phyloP scores from a whole-genome alignment of 1,139 yeast genomes.

The Hansenula sp. region DNA sequence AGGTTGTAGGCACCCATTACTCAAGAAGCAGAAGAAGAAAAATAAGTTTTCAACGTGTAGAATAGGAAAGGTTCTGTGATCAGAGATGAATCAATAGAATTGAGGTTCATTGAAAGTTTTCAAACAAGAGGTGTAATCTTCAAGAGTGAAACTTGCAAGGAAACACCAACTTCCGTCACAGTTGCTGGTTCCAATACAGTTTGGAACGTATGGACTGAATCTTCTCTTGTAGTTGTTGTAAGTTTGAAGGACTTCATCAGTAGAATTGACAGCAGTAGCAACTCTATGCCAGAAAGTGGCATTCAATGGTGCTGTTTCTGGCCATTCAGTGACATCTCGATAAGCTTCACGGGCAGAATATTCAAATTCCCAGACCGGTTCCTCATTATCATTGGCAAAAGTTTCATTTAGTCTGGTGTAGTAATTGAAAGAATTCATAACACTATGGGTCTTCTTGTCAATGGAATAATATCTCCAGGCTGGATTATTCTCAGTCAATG shows the following conservation, averaged over 20 bases:
- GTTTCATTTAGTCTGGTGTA: constrained; percentile 52
- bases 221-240: constrained; percentile 48
- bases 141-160: constrained; percentile 15
- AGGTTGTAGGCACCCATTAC: too few relatives aligned
- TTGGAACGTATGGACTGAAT: constrained; percentile 45
- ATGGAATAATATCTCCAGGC: constrained; percentile 72
- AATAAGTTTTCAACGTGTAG: too few relatives aligned
- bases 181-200: constrained; percentile 36
- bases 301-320: constrained; percentile 46
- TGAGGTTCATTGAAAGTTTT: neutral
- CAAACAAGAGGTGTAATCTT: neutral
- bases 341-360: constrained; percentile 52
- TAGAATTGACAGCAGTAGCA: constrained; percentile 26
- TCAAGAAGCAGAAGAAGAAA: too few relatives aligned
- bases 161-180: constrained; percentile 44
- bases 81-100: neutral
- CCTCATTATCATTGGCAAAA: constrained; percentile 41
- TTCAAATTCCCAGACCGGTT: constrained; percentile 52
- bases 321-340: constrained; percentile 42
- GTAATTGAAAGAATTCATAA: constrained; percentile 57
- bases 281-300: constrained; percentile 56
- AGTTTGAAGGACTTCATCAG: constrained; percentile 39
- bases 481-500: constrained; percentile 56
- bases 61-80: too few relatives aligned
- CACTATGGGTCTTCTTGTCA: constrained; percentile 57